Base-by-base conservation (phyloP, 495 filamentous ascomycete genomes). In the Talaromyces ruber region DNA sequence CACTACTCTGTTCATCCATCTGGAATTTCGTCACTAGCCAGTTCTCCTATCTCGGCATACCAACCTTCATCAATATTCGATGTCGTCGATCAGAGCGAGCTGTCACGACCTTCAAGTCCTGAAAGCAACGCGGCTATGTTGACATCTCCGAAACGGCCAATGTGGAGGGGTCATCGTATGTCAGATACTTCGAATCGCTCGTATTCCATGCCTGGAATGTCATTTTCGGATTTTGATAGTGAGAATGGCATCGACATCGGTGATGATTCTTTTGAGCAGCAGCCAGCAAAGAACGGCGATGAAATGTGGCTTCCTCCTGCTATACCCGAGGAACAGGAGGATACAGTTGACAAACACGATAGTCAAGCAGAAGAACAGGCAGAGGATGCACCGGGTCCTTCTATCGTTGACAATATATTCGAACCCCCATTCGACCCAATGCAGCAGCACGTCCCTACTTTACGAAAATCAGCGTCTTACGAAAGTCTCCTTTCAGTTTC, bases 21-120 rank as follows among this genome's bases (percentile, higher is more conserved):
- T n/a, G 75, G 81, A 3, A 66, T 81, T 0, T 91, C 90, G 9
- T 93, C 93, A 0, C 75, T 86, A n/a, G 85, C 92, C 4, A 92
- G 85, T 68, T 96, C 93, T 2, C 93, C 93, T 4, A 81, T 81
- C 25, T 93, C 91, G 2, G 85, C 80, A 16, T 87, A 86, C 68
- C 82, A 86, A 14, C 85, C 85, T 22, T 88, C 90, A 7, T 88
- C 84, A 0, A 75, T 97, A 51, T 97, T 96, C 66, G 93, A 97
- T 66, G 79, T 84, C 6, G 70, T 78, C 22, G 80, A 86, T 60
- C 76, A 81, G 52, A 72, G 71, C 8, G 82, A 85, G 55, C 84
- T 78, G 65, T 92, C 82, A 18, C 82, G 81, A 57, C 88, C 92
- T 1, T 88, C 84, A 0, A 95, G 90, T 26, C 91, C 92, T 0